Evolutionary conservation across 2,329 filamentous ascomycete genomes (phyloP).

Genomic region (Leptographium radiaticola): DNA sequence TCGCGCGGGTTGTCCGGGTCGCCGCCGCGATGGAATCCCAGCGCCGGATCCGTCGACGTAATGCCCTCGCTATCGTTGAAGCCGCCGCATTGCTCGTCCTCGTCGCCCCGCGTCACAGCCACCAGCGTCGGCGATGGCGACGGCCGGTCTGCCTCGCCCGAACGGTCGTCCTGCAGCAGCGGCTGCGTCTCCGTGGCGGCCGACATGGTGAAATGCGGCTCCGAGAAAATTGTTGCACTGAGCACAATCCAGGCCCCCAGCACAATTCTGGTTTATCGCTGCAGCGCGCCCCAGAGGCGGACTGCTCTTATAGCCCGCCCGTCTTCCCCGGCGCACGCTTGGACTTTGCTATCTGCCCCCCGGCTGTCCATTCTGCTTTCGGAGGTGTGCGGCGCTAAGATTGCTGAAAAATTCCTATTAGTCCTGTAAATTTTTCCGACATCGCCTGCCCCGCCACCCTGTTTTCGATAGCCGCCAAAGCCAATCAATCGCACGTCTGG

Average conservation of each 20-base stretch:
- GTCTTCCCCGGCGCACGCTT: not conserved
- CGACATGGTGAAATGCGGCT: not conserved
- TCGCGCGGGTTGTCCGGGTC: slow-evolving; percentile 39
- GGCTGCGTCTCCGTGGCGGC: slow-evolving; percentile 5
- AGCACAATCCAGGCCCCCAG: not conserved
- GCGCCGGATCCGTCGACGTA: not conserved
- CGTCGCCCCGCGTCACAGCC: not conserved
- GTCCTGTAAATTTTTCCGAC: no score
- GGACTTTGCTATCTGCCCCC: not conserved
- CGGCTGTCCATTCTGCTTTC: not conserved
- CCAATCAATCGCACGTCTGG: no score
- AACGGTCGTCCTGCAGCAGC: not conserved
- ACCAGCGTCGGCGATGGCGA: not conserved
- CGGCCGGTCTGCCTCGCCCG: not conserved
- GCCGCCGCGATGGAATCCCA: not conserved
- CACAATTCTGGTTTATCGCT: not conserved
- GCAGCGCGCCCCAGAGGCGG: not conserved
- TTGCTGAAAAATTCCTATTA: not conserved
- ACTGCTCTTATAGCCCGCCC: not conserved
- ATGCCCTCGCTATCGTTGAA: not conserved
- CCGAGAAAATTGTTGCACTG: not conserved
- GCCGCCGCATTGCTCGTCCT: not conserved
- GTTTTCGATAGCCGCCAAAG: no score
- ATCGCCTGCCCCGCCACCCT: no score
- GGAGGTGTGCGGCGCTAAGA: not conserved